Evolutionary conservation across 768 basidiomycete species (phyloP).

Genomic region (Lactarius quietus): DNA sequence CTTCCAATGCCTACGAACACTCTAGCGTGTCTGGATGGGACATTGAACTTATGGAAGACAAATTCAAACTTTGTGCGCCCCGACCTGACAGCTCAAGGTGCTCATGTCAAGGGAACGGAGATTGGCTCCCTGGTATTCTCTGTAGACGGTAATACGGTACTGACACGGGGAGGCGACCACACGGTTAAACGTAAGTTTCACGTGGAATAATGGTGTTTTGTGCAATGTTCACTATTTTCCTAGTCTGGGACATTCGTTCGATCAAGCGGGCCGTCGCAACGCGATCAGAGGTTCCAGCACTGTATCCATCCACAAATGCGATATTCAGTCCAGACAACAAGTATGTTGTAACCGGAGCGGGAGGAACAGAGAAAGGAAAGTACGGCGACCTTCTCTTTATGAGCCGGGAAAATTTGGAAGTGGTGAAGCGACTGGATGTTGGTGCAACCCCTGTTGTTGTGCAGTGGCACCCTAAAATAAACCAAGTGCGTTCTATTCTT

Average conservation of each 20-base stretch:
- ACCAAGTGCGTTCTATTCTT: conserved; percentile 63
- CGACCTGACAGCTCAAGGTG: conserved; percentile 78
- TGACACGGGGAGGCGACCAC: conserved; percentile 91
- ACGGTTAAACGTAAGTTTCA: conserved; percentile 83
- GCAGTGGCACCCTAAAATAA: conserved; percentile 95
- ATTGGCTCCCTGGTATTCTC: conserved; percentile 87
- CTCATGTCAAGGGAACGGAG: conserved; percentile 82
- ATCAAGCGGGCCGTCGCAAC: conserved; percentile 85
- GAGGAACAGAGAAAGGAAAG: conserved; percentile 60
- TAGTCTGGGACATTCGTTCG: conserved; percentile 92
- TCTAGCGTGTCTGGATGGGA: conserved; percentile 88
- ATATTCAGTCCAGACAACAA: conserved; percentile 95
- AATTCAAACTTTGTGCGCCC: conserved; percentile 92
- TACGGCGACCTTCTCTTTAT: conserved; percentile 73
- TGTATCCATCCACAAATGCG: conserved; percentile 92
- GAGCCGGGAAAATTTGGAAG: conserved; percentile 63
- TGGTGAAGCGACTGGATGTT: conserved; percentile 62
- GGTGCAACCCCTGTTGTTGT: conserved; percentile 85
- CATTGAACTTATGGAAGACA: conserved; percentile 90
- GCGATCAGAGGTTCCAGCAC: conserved; percentile 59
- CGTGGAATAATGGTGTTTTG: not conserved
- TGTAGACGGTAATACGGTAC: conserved; percentile 77
- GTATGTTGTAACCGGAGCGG: conserved; percentile 80
- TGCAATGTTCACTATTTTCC: conserved; percentile 1
- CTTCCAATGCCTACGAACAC: not conserved